Evolutionary conservation across 345 rosid species (phyloP), one percentile per base, ranked within the genome.

Genomic region (Lumnitzera racemosa): DNA sequence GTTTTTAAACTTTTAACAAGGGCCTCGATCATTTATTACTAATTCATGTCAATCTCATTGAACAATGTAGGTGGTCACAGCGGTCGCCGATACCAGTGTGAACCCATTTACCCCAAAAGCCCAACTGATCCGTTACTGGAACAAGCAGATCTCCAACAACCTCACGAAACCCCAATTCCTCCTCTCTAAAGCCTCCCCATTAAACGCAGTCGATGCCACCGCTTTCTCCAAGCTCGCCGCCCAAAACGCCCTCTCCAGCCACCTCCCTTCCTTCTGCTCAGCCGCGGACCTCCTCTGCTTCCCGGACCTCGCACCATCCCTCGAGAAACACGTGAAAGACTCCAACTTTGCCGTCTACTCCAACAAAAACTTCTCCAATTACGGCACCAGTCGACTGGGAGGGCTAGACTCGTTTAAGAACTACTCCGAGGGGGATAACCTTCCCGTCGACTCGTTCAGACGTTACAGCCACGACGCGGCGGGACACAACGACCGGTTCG

Each of bases 211-310:
- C 4, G 85, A 87, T 24, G 76, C 89, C 2, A 89, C 88, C 6
- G 65, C 75, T 52, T 89, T 79, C 65, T 12, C 91, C 36, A 87
- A 85, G 76, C 87, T 87, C 73, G 96, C 96, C 29, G 53, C 85
- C 24, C 70, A 74, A 5, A 83, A 81, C 57, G 67, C 81, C 7
- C 84, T 89, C 62, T 75, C 82, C 49, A 46, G 77, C 8, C 87
- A 85, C 24, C 76, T 89, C n/a, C 78, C 83, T 0, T 75, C 83
- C 13, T 89, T 92, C 71, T 92, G 98, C 74, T 75, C 91, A 74
- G 68, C 90, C 53, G 98, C 98, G 0, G 72, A 78, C 13, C 96
- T 89, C 56, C 82, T 92, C 67, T 92, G 98, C 76, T 89, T 89
- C 79, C 81, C 94, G 4, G 83, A 86, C 29, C 72, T 86, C 27